Conservation (phyloP, 2,329 filamentous ascomycete genomes). For the Dryadomyces sulphureus region DNA sequence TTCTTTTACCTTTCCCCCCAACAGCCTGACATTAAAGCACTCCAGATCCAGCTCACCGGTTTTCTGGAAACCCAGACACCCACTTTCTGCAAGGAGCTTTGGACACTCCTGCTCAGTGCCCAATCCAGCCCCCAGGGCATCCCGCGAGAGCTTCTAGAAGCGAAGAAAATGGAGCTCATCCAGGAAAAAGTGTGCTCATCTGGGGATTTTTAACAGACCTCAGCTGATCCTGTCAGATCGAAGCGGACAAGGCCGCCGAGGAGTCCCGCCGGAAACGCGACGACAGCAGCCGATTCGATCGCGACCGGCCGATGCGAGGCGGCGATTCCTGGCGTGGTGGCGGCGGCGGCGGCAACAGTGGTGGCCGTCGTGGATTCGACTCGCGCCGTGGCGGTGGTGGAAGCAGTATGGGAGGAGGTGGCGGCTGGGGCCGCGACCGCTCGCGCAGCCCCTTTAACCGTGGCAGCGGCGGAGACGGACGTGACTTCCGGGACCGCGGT, state of each 20-base stretch:
- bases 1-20: neutral
- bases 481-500: slow-evolving; percentile 27
- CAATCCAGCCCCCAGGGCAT: slow-evolving; percentile 81
- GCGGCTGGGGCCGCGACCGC: slow-evolving; percentile 29
- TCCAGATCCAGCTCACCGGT: slow-evolving; percentile 88
- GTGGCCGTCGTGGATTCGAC: slow-evolving; percentile 28
- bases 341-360: slow-evolving; percentile 35
- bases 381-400: slow-evolving; percentile 27
- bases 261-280: slow-evolving; percentile 58
- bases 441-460: slow-evolving; percentile 33
- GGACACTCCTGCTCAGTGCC: slow-evolving; percentile 81
- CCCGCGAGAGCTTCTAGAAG: slow-evolving; percentile 84
- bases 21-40: slow-evolving; percentile 86
- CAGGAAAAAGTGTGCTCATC: slow-evolving; percentile 92
- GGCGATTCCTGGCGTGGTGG: slow-evolving; percentile 37
- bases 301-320: slow-evolving; percentile 6
- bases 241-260: slow-evolving; percentile 70
- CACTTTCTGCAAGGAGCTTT: slow-evolving; percentile 82
- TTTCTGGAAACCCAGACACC: slow-evolving; percentile 90
- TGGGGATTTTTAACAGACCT: too few species aligned
- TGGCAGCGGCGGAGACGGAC: too few species aligned
- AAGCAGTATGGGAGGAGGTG: slow-evolving; percentile 30
- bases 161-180: slow-evolving; percentile 88
- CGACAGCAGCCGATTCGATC: slow-evolving; percentile 34
- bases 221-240: slow-evolving; percentile 39